A percentile compares a stretch with the other conserved stretches of the same genome.
These are phyloP conservation scores for Colletotrichum endophyticum DNA, from an alignment of 2,329 filamentous ascomycete genomes.

Conservation along the genomic window DNA sequence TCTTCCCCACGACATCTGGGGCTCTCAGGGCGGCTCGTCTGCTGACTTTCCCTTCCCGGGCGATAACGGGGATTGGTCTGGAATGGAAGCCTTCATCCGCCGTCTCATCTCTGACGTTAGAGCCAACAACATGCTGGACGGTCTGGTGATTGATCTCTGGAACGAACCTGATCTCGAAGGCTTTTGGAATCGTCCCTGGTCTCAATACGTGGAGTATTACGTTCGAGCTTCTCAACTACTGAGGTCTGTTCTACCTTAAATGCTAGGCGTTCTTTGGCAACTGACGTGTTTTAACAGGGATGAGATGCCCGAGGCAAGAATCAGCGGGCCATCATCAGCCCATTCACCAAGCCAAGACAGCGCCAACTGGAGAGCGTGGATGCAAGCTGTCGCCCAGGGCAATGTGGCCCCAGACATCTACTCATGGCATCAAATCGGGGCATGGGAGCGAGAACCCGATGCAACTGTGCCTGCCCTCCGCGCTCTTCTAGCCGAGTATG, in stretches of 20 bases:
- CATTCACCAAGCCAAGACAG: not conserved
- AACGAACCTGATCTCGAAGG: not conserved
- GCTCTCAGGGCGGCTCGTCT: not conserved
- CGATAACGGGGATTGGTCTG: not conserved
- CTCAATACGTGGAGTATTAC: not conserved
- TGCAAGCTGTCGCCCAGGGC: not conserved
- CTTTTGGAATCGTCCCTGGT: not conserved
- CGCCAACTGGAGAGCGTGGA: not conserved
- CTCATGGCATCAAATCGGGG: not conserved
- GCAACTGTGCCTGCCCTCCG: slow-evolving; percentile 20
- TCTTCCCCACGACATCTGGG: slow-evolving; percentile 14
- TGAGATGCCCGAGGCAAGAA: not conserved
- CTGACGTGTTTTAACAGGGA: not conserved
- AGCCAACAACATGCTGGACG: not conserved
- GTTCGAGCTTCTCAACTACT: not conserved
- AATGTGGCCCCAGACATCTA: not conserved
- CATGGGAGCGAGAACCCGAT: not conserved
- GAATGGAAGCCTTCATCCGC: not conserved
- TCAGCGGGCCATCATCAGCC: not conserved
- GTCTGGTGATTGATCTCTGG: not conserved
- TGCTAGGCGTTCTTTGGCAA: not conserved
- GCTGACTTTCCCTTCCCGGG: not conserved
- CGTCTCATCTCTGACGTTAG: not conserved
- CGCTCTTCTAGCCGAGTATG: slow-evolving; percentile 28
- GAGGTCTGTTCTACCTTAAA: rapidly evolving